These are phyloP conservation scores for Babesia ovis DNA, from an alignment of 169 alveolate genomes.

Conservation along the genomic window DNA sequence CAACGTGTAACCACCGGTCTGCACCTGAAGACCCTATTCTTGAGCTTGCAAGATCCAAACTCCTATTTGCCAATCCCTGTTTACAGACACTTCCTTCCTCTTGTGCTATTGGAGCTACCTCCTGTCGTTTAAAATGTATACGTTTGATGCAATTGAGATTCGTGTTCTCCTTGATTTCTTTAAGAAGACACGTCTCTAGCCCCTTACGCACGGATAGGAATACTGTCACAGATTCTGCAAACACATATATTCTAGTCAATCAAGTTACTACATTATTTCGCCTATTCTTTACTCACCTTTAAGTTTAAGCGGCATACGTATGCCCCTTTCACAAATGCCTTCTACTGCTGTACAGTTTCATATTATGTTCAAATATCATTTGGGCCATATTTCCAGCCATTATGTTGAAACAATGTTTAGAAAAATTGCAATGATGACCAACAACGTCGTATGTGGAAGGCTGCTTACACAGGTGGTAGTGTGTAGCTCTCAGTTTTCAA, in stretches of 20 bases:
- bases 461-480: too few relatives aligned
- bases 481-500: too few relatives aligned
- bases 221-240: constrained; percentile 48
- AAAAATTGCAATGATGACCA: too few relatives aligned
- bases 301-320: constrained; percentile 53
- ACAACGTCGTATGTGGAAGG: too few relatives aligned
- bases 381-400: too few relatives aligned
- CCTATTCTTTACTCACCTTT: constrained; percentile 21
- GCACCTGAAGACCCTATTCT: not conserved
- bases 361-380: too few relatives aligned
- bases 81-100: not conserved
- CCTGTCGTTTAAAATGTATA: constrained; percentile 40
- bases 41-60: not conserved
- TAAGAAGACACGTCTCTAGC: constrained; percentile 49
- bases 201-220: constrained; percentile 65
- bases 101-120: not conserved
- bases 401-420: too few relatives aligned
- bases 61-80: not conserved
- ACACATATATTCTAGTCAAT: not conserved
- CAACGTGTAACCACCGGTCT: constrained; percentile 1
- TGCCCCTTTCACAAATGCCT: too few relatives aligned
- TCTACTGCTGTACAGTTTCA: too few relatives aligned
- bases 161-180: constrained; percentile 52
- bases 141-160: constrained; percentile 42
- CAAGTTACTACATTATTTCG: not conserved